These are phyloP conservation scores for Halteria grandinella DNA, from an alignment of 73 alveolate species.

Conservation along the genomic window DNA sequence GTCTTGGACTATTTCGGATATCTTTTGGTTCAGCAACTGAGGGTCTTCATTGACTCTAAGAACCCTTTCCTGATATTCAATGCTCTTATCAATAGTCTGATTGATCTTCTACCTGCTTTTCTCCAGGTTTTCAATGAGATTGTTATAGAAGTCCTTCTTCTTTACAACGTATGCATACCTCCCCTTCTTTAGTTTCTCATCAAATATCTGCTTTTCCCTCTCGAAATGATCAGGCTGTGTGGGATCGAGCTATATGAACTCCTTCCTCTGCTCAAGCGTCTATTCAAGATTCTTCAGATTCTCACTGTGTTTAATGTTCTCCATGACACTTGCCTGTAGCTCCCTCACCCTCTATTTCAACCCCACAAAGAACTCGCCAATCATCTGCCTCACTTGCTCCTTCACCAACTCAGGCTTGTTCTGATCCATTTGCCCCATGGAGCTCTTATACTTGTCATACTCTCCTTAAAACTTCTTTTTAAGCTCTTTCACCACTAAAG, in stretches of 20 bases:
- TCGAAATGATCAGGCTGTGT: conserved; percentile 17
- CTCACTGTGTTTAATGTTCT: conserved; percentile 8
- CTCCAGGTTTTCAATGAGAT: conserved; percentile 12
- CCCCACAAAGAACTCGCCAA: background rate
- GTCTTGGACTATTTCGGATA: conserved; percentile 20
- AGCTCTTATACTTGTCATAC: conserved; percentile 3
- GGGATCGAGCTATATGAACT: background rate
- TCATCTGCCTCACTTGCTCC: background rate
- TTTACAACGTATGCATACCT: conserved; percentile 38
- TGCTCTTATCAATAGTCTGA: conserved; percentile 38
- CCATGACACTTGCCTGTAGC: background rate
- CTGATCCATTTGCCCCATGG: background rate
- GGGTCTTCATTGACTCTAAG: conserved; percentile 4
- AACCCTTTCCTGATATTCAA: background rate
- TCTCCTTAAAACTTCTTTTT: conserved; percentile 20
- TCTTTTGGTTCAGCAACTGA: background rate
- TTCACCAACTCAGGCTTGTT: background rate
- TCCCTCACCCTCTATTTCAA: background rate
- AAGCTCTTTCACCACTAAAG: conserved; percentile 23
- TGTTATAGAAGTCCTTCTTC: conserved; percentile 24
- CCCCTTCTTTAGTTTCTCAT: conserved; percentile 24
- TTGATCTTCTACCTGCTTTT: conserved; percentile 13
- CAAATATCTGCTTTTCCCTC: conserved; percentile 26
- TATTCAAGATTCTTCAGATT: conserved; percentile 20
- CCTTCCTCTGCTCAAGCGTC: conserved; percentile 15